Evolutionary conservation across 257 asterid species (phyloP).

Genomic region (Solanum peruvianum): DNA sequence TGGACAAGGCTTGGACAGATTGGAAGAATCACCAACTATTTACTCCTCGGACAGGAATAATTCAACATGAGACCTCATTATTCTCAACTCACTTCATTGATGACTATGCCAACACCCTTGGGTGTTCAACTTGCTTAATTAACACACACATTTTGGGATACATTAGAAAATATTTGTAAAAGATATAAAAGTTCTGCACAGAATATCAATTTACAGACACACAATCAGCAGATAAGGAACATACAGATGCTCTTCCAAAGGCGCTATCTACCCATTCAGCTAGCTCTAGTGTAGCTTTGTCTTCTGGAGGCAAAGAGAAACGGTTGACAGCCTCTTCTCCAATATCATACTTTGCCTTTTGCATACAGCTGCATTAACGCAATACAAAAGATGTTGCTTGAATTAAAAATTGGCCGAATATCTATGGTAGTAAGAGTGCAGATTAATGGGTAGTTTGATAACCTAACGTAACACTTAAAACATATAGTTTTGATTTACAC

Average conservation of each 20-base stretch:
- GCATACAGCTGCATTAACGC: slow-evolving; percentile 71
- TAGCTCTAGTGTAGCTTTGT: slow-evolving; percentile 83
- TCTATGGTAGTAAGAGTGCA: neutral
- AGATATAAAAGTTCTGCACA: neutral
- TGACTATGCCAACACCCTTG: neutral
- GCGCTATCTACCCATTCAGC: slow-evolving; percentile 97
- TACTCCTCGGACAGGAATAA: neutral
- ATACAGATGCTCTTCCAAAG: slow-evolving; percentile 73
- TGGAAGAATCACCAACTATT: neutral
- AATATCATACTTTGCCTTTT: slow-evolving; percentile 88
- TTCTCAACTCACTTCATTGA: neutral
- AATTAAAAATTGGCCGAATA: neutral
- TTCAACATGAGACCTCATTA: neutral
- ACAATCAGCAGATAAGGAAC: slow-evolving; percentile 16
- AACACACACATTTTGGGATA: neutral
- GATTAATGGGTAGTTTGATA: neutral
- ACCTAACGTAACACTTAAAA: neutral
- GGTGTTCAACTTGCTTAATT: neutral
- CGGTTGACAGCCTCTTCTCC: slow-evolving; percentile 96
- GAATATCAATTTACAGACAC: neutral
- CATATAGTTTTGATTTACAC: neutral
- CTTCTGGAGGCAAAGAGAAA: slow-evolving; percentile 90
- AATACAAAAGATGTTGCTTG: neutral
- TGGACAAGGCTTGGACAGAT: neutral
- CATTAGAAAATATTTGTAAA: neutral